phyloP scores from a whole-genome alignment of 495 filamentous ascomycete genomes.

The Penicillium lagena region DNA sequence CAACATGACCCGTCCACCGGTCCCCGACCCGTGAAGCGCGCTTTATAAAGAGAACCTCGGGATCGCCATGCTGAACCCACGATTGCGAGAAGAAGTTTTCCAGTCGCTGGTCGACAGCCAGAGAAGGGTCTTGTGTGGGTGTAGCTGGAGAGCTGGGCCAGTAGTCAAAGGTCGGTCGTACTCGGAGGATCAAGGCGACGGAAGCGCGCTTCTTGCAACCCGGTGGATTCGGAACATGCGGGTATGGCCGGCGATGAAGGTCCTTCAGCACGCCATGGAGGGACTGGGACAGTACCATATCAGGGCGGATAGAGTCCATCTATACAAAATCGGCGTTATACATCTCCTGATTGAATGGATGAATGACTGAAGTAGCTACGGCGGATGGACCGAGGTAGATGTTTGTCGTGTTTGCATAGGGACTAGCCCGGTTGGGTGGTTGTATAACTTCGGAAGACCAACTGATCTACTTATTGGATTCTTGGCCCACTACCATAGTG shows the following conservation, averaged over 20 bases:
- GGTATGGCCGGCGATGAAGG: constrained; percentile 50
- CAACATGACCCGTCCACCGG: constrained; percentile 71
- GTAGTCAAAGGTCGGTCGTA: constrained; percentile 55
- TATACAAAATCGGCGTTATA: no score
- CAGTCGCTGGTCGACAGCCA: constrained; percentile 36
- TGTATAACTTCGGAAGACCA: no score
- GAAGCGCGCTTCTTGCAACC: constrained; percentile 61
- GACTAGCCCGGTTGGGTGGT: no score
- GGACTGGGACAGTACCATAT: constrained; percentile 13
- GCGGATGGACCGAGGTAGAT: no score
- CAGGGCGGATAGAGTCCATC: no score
- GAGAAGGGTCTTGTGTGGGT: constrained; percentile 16
- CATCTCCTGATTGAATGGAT: no score
- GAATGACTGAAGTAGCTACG: no score
- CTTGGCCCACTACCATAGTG: no score
- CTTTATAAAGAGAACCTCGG: constrained; percentile 75
- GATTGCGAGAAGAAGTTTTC: constrained; percentile 58
- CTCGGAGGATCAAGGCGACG: constrained; percentile 64
- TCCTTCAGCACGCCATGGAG: constrained; percentile 43
- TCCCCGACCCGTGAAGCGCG: constrained; percentile 64
- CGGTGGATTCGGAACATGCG: constrained; percentile 57
- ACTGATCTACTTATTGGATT: no score
- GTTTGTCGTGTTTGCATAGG: no score
- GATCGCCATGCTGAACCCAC: constrained; percentile 70
- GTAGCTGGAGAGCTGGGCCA: constrained; percentile 33